Evolutionary conservation across 2,329 filamentous ascomycete genomes (phyloP).

Genomic region (Cercospora sesami): DNA sequence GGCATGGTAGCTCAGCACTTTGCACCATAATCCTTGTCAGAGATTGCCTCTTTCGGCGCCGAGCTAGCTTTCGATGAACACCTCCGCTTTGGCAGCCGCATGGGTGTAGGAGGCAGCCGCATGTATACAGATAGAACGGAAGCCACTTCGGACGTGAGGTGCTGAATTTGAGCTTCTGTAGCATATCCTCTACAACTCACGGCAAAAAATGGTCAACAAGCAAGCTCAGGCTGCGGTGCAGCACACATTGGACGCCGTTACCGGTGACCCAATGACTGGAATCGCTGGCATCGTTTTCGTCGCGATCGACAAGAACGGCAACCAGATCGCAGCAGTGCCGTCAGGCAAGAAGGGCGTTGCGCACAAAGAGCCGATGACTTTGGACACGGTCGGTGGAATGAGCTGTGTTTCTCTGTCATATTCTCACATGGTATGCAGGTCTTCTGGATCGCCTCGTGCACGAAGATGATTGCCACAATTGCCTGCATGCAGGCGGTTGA

Average conservation of each 20-base stretch:
- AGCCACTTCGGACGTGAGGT: not conserved
- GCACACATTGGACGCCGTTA: slow-evolving; percentile 39
- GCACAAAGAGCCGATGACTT: slow-evolving; percentile 54
- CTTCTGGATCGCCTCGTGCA: slow-evolving; percentile 60
- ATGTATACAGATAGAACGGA: slow-evolving; percentile 1
- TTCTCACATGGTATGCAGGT: slow-evolving; percentile 33
- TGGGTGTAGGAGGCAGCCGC: slow-evolving; percentile 2
- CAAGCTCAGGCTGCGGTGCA: slow-evolving; percentile 41
- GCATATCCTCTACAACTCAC: not conserved
- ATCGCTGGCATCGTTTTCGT: slow-evolving; percentile 48
- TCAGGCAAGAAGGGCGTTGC: slow-evolving; percentile 46
- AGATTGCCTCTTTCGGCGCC: slow-evolving; percentile 14
- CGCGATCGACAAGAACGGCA: slow-evolving; percentile 48
- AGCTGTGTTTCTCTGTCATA: not conserved
- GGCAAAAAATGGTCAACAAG: slow-evolving; percentile 28
- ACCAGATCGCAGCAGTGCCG: slow-evolving; percentile 45
- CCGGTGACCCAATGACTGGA: slow-evolving; percentile 35
- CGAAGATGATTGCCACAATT: slow-evolving; percentile 47
- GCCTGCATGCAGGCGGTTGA: slow-evolving; percentile 53
- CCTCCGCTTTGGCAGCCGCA: slow-evolving; percentile 18
- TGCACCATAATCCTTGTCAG: slow-evolving; percentile 10
- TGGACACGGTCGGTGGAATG: slow-evolving; percentile 49
- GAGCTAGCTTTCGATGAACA: slow-evolving; percentile 14
- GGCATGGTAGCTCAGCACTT: slow-evolving; percentile 2
- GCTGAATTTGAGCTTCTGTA: not conserved